Percentiles rank a stretch among this genome's conserved stretches.
Conservation (phyloP, 345 rosid genomes). For the Firmiana major region DNA sequence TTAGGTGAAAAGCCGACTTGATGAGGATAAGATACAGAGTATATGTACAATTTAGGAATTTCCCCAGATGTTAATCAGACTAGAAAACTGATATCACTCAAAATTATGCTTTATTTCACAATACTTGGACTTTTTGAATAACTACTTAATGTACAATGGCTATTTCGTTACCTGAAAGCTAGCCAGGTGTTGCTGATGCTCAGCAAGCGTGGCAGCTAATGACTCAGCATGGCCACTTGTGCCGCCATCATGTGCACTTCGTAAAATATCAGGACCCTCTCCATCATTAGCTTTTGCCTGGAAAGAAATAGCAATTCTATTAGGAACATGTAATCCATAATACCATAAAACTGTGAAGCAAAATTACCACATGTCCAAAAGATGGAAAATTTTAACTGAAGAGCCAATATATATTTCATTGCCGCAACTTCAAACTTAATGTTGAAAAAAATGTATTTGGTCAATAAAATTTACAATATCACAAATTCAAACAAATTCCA, state of each 20-base stretch:
- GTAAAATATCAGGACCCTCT: conserved; percentile 95
- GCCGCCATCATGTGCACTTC: conserved; percentile 68
- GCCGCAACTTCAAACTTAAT: not conserved
- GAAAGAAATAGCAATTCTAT: conserved; percentile 22
- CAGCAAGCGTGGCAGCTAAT: conserved; percentile 81
- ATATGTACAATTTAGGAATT: not conserved
- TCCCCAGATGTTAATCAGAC: not conserved
- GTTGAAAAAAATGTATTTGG: not conserved
- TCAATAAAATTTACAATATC: not conserved
- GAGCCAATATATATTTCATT: not conserved
- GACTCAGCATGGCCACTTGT: conserved; percentile 89
- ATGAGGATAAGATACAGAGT: not conserved
- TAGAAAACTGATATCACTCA: not conserved
- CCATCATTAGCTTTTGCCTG: conserved; percentile 98
- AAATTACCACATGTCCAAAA: too few relatives aligned
- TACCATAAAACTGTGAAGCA: not conserved
- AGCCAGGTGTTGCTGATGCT: conserved; percentile 97
- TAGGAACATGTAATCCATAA: conserved; percentile 1
- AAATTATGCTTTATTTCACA: not conserved
- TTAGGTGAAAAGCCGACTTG: not conserved
- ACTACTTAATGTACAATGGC: not conserved
- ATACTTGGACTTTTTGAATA: not conserved
- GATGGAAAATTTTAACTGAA: not conserved
- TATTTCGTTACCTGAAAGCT: conserved; percentile 77
- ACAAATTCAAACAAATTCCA: not conserved